phyloP scores from a whole-genome alignment of 1,284 basidiomycete genomes.

The Moesziomyces sp. region DNA sequence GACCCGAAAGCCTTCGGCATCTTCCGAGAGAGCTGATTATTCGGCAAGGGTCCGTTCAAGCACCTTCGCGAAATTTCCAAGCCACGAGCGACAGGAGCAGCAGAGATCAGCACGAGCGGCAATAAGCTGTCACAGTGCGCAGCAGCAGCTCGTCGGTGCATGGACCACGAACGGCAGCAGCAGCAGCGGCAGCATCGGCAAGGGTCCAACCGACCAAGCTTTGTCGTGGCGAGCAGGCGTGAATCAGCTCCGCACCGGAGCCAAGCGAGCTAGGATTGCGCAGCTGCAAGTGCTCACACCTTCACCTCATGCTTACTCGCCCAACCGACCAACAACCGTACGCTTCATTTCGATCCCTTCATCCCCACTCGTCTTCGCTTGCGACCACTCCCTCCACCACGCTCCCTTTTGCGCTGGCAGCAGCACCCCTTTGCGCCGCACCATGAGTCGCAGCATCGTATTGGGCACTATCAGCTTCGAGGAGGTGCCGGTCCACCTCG shows the following conservation, averaged over 20 bases:
- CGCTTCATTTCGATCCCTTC: no score
- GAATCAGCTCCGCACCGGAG: no score
- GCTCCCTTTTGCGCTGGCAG: no score
- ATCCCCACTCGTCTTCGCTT: not conserved
- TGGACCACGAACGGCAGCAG: no score
- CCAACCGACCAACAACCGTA: not conserved
- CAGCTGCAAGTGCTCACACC: no score
- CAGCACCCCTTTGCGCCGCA: no score
- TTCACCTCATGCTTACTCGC: no score
- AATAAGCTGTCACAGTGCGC: conserved; percentile 8
- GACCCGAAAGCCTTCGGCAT: conserved; percentile 9
- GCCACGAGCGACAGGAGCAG: no score
- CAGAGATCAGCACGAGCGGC: not conserved
- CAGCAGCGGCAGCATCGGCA: no score
- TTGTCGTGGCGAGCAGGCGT: no score
- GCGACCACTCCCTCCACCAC: not conserved
- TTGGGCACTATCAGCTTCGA: conserved; percentile 30
- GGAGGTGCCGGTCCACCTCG: conserved; percentile 30
- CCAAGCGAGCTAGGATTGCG: no score
- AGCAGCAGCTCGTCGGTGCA: not conserved
- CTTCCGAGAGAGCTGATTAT: not conserved
- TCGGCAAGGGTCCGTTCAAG: not conserved
- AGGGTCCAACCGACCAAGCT: no score
- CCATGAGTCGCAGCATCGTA: conserved; percentile 2
- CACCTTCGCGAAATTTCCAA: conserved; percentile 27